Evolutionary conservation across 140 eudicot species (phyloP).

Genomic region (Stevia rebaudiana): DNA sequence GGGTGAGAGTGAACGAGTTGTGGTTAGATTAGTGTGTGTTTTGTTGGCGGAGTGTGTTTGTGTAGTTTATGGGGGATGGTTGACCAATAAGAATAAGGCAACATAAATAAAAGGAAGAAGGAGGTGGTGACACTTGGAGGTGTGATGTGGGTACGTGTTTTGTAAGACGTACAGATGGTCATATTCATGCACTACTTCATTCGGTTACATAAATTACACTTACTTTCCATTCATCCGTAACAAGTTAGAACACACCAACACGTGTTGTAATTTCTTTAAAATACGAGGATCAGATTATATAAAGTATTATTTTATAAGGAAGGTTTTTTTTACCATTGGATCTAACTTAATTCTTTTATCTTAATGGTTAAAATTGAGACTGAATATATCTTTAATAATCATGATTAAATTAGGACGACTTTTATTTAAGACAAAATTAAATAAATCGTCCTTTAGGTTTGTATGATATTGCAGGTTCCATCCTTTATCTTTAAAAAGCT

Average conservation of each 20-base stretch:
- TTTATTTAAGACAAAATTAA: too few species aligned
- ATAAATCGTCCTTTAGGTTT: too few species aligned
- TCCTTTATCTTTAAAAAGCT: too few species aligned
- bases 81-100: constrained; percentile 65
- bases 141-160: constrained; percentile 73
- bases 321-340: too few species aligned
- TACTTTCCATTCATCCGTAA: not conserved
- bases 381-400: too few species aligned
- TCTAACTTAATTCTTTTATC: too few species aligned
- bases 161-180: constrained; percentile 35
- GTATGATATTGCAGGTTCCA: too few species aligned
- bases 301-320: too few species aligned
- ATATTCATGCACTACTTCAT: constrained; percentile 6
- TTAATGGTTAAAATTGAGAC: too few species aligned
- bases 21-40: not conserved
- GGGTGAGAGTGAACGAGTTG: not conserved
- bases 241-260: not conserved
- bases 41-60: constrained; percentile 6
- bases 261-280: not conserved
- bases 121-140: constrained; percentile 66
- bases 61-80: constrained; percentile 19
- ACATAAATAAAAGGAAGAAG: constrained; percentile 35
- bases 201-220: constrained; percentile 4
- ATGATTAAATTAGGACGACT: too few species aligned
- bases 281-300: too few species aligned